Base-by-base conservation (phyloP, 2,329 filamentous ascomycete species). In the Colletotrichum sp. region DNA sequence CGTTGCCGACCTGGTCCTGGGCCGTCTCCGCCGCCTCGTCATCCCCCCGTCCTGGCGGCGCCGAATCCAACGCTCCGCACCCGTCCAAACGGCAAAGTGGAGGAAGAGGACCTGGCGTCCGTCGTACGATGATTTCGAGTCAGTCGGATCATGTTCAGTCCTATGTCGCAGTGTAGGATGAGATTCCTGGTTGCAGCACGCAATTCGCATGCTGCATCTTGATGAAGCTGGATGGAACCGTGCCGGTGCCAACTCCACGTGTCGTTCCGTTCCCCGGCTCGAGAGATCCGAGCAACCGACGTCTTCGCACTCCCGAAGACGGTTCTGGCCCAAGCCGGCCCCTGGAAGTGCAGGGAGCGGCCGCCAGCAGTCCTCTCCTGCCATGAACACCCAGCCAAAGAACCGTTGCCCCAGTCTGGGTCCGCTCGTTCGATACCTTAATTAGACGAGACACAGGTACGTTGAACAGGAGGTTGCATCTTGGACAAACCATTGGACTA, bases 111-210 rank as follows among this genome's bases (percentile, higher is more conserved):
- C 16, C 34, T 48, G 28, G 21, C 21, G 52, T 43, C 43, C 26
- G 48, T 73, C 58, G 65, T 75, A 69, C 52, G 70, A 73, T 58
- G 65, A n/a, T 8, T 26, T 16, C 73, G 73, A 76, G 73, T 76
- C 73, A 76, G 70, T 67, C 30, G 56, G 43, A 38, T 73, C 62
- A 73, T 73, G 70, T 73, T 43, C 30, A 58, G 56, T 56, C 13
- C 68, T n/a, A 24, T 13, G 38, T 24, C 15, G 36, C 12, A 38
- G 34, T 13, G 68, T n/a, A 26, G 28, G 58, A 24, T 65, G 58
- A 52, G 30, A 21, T 64, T 26, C 21, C 62, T 30, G 18, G 24
- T 36, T 32, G 34, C 66, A 66, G 18, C 62, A 72, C 61, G 64
- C 38, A n/a, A 34, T n/a, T 52, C 43, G 43, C 43, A 60, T 30